Evolutionary conservation across 2,329 filamentous ascomycete genomes (phyloP).

Genomic region (Colletotrichum caudatum): DNA sequence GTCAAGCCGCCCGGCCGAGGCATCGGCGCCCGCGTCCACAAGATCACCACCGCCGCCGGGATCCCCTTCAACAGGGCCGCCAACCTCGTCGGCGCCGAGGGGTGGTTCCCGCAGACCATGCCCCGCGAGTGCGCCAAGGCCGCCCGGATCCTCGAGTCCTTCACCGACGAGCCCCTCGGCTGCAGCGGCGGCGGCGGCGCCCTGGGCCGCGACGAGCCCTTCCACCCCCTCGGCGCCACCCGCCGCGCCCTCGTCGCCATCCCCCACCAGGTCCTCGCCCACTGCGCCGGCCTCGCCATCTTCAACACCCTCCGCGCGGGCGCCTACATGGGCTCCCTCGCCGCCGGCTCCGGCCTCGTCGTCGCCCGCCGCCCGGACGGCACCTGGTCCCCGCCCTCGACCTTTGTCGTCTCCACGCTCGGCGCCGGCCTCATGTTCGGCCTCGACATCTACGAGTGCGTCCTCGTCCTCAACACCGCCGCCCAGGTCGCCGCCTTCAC

Average conservation of each 20-base stretch:
- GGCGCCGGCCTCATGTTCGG: conserved; percentile 79
- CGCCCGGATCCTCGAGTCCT: conserved; percentile 78
- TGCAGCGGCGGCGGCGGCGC: background rate
- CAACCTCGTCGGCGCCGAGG: conserved; percentile 77
- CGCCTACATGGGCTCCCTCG: conserved; percentile 65
- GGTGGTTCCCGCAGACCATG: conserved; percentile 80
- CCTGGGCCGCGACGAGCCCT: conserved; percentile 44
- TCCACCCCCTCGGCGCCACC: conserved; percentile 50
- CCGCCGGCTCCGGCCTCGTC: conserved; percentile 70
- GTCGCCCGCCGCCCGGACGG: conserved; percentile 69
- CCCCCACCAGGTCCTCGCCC: conserved; percentile 61
- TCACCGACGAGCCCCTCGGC: conserved; percentile 65
- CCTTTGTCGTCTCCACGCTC: conserved; percentile 77
- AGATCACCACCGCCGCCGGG: conserved; percentile 73
- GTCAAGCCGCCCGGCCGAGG: conserved; percentile 23
- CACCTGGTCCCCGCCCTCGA: conserved; percentile 78
- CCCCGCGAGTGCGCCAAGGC: conserved; percentile 83
- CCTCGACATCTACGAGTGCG: conserved; percentile 82
- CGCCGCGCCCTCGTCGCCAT: conserved; percentile 54
- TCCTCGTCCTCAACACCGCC: conserved; percentile 78
- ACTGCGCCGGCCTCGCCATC: conserved; percentile 70
- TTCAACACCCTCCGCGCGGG: conserved; percentile 74
- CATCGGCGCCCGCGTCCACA: conserved; percentile 72
- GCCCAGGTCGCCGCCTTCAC: conserved; percentile 77
- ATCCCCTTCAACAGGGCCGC: conserved; percentile 75